A percentile compares a stretch with the other conserved stretches of the same genome.
phyloP scores from a whole-genome alignment of 2,329 filamentous ascomycete species.

The Fusarium nelsonii region DNA sequence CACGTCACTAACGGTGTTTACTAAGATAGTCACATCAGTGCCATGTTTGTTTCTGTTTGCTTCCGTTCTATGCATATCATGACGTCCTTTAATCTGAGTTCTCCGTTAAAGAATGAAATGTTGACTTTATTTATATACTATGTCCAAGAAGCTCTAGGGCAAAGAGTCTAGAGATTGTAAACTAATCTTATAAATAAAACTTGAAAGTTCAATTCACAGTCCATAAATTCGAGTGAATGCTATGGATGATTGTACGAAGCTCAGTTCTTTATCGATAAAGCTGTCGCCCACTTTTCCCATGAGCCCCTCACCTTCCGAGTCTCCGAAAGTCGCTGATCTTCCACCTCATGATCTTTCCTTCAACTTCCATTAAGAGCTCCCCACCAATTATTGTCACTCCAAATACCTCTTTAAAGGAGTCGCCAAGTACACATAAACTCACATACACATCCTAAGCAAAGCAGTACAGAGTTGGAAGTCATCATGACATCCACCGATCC shows the following conservation, averaged over 20 bases:
- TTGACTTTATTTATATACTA: not conserved
- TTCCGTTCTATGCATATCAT: constrained; percentile 68
- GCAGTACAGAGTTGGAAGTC: not conserved
- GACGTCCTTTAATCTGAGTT: constrained; percentile 57
- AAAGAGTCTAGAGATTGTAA: not conserved
- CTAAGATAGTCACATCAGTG: constrained; percentile 57
- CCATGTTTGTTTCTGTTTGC: constrained; percentile 64
- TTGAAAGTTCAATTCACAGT: too few species aligned
- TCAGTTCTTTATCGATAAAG: constrained; percentile 35
- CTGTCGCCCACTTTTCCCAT: constrained; percentile 34
- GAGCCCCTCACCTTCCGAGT: constrained; percentile 33
- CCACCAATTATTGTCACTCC: not conserved
- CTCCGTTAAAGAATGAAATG: not conserved
- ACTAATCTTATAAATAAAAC: too few species aligned
- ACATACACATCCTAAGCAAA: not conserved
- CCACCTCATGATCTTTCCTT: constrained; percentile 30
- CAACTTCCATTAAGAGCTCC: constrained; percentile 7
- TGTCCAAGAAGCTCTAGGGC: constrained; percentile 51
- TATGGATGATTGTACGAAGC: not conserved
- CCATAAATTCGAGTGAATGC: too few species aligned
- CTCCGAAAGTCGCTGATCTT: constrained; percentile 40
- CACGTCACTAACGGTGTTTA: constrained; percentile 61
- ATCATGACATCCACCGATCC: constrained; percentile 28
- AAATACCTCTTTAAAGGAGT: not conserved
- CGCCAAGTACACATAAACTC: not conserved